Evolutionary conservation across 257 asterid species (phyloP), one percentile per base, ranked within the genome.

Genomic region (Forsythia viridissima): DNA sequence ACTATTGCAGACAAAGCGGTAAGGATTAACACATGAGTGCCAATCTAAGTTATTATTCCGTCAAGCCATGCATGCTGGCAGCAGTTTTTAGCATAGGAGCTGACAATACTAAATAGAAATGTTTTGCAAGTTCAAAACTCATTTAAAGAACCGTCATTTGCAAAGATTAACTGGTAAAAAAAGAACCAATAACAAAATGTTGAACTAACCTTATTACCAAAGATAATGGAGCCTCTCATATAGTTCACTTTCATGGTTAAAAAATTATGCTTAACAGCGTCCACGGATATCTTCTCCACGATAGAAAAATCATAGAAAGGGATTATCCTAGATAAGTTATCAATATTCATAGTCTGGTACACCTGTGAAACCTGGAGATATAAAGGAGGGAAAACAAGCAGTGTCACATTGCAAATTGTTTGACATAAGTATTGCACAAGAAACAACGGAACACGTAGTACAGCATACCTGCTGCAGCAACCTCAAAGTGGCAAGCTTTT

Each of bases 211-310:
- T 91, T 91, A 9, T 85, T 89, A 65, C 95, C 94, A 81, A 94
- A 94, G 87, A 89, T 87, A 81, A 93, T 82, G 5, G 95, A 91
- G 73, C 96, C 93, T 84, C 89, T 88, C 88, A 84, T 78, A 80
- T 91, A 92, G 84, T 93, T 92, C 63, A 93, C 82, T 87, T 88
- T 91, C 91, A 93, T 89, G 38, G 93, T 84, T 82, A 93, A 52
- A 77, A 92, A 94, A 77, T 87, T 87, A 76, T 89, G 84, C 83
- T 89, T 93, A 70, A 86, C 91, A 7, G 99, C 99, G 81, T 94
- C 98, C 39, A 90, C 97, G n/a, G 93, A 90, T 48, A 94, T 91
- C 89, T 90, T 94, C 88, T 93, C 97, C 36, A 94, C 94, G 71
- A 78, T 78, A 15, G 91, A 80, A 77, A 93, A 90, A 78, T 89